A percentile compares a stretch with the other conserved stretches of the same genome.
Evolutionary conservation across 495 filamentous ascomycete species (phyloP).

Genomic region (Podospora fimiseda): DNA sequence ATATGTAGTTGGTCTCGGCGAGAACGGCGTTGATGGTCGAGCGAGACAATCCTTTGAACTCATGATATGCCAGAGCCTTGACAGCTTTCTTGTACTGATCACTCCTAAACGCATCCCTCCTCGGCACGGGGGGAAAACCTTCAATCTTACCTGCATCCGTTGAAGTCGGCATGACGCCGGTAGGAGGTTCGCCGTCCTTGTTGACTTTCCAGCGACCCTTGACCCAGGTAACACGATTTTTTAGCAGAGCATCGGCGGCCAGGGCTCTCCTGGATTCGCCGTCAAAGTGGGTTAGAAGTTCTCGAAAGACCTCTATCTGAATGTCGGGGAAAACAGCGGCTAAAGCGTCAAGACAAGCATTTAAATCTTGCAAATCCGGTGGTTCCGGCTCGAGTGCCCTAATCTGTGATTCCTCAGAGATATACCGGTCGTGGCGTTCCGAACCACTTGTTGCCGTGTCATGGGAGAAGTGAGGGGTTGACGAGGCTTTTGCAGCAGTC

Average conservation of each 20-base stretch:
- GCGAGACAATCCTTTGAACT: slow-evolving; percentile 74
- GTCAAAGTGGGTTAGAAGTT: slow-evolving; percentile 74
- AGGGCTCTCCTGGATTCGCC: slow-evolving; percentile 78
- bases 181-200: slow-evolving; percentile 18
- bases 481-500: not conserved
- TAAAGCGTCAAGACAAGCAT: slow-evolving; percentile 64
- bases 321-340: slow-evolving; percentile 79
- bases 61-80: slow-evolving; percentile 54
- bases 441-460: too few species aligned
- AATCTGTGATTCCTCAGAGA: slow-evolving; percentile 43
- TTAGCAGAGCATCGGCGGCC: slow-evolving; percentile 76
- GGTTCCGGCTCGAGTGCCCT: slow-evolving; percentile 37
- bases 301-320: slow-evolving; percentile 84
- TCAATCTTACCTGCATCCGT: slow-evolving; percentile 4
- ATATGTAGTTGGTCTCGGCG: slow-evolving; percentile 85
- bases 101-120: slow-evolving; percentile 68
- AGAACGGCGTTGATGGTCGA: slow-evolving; percentile 83
- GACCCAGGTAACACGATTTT: slow-evolving; percentile 67
- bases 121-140: slow-evolving; percentile 42
- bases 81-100: slow-evolving; percentile 67
- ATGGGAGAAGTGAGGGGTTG: too few species aligned
- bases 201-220: slow-evolving; percentile 63
- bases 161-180: not conserved
- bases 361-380: slow-evolving; percentile 62
- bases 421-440: slow-evolving; percentile 28